These are phyloP conservation scores for Micromonas pusilla DNA, from an alignment of 139 green algal species.

Conservation along the genomic window DNA sequence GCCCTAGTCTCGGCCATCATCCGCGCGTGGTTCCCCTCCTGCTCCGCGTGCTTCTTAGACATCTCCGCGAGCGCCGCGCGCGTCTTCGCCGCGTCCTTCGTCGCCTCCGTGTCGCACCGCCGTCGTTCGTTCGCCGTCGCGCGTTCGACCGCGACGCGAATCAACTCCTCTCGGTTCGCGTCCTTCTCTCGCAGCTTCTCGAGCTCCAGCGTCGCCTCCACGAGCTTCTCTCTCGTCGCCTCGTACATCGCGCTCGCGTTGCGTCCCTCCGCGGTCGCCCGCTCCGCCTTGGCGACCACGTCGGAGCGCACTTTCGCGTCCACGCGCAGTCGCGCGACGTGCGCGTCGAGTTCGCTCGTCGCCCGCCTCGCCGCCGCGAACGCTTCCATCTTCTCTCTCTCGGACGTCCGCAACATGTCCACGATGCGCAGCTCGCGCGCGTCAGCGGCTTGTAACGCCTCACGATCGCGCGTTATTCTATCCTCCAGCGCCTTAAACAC, in stretches of 20 bases:
- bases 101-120: background rate
- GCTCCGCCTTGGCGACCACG: background rate
- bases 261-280: background rate
- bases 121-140: background rate
- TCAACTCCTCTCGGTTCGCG: background rate
- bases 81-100: background rate
- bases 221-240: background rate
- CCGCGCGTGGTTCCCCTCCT: background rate
- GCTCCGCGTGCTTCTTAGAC: background rate
- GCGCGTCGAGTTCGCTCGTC: background rate
- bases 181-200: background rate
- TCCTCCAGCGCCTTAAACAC: background rate
- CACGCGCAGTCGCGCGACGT: background rate
- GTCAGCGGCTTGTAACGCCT: background rate
- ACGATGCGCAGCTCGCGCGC: background rate
- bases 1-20: background rate
- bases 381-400: background rate
- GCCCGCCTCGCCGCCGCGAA: background rate
- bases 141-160: background rate
- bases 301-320: too few species aligned
- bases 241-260: background rate
- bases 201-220: background rate
- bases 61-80: background rate
- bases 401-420: background rate
- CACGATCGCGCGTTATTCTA: background rate